Base-by-base conservation (phyloP, 2,329 filamentous ascomycete genomes). In the Fusarium tjaetaba region DNA sequence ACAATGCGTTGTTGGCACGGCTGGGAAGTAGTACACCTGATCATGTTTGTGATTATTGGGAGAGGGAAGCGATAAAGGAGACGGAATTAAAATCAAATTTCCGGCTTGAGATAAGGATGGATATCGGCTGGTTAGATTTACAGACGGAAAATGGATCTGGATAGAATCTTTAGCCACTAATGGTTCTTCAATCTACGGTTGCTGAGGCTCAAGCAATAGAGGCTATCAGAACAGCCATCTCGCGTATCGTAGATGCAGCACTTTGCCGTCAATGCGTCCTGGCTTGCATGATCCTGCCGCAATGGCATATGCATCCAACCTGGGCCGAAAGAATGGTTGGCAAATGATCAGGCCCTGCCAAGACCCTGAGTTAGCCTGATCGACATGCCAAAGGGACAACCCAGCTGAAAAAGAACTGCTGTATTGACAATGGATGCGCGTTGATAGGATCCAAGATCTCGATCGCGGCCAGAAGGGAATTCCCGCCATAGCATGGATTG, bases 181-280 rank as follows among this genome's bases (percentile, higher is more conserved):
- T 45, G 24, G 16, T 5, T 10, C 4, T 8, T 45, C 7, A 0
- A 6, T 13, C 7, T 13, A 20, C 16, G 42, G 42, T 8, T 20
- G 20, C 7, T 45, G 42, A 45, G 42, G 42, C 24, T 26, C 11
- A 24, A 45, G 24, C 16, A 20, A 7, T 13, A 4, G 7, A 13
- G 42, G 16, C 16, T 8, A 26, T 20, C 1, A 7, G 16, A 15
- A 10, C 20, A 22, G 22, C 20, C 3, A 24, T 32, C 52, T 28
- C 24, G 36, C 36, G 34, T 55, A 55, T 55, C 51, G 34, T 20
- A 56, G 52, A 56, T 56, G 20, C 52, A 16, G 52, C 36, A 38
- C 20, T 4, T 16, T 42, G 36, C 36, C 36, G 36, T 16, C 22
- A 11, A 42, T 42, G 36, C 52, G 26, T 4, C 3, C 32, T 9